These are phyloP conservation scores for Calocybe cyanea DNA, from an alignment of 768 basidiomycete genomes.

Conservation along the genomic window DNA sequence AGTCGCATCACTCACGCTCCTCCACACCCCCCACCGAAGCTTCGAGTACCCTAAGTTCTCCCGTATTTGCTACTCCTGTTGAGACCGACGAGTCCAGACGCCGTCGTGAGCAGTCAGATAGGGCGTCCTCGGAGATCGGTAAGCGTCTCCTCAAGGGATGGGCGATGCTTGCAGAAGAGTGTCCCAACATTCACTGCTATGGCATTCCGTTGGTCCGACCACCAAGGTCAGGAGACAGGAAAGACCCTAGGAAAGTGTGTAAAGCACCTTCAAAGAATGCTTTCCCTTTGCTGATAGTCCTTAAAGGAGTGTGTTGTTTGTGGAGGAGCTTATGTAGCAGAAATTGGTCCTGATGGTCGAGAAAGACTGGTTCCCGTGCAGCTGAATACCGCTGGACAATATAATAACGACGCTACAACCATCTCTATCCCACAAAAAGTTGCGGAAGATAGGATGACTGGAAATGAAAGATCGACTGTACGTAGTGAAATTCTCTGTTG, in stretches of 20 bases:
- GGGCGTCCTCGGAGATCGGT: slow-evolving; percentile 76
- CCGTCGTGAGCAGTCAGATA: slow-evolving; percentile 78
- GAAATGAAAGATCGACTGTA: slow-evolving; percentile 7
- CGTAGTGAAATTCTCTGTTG: neutral
- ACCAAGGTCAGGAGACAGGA: slow-evolving; percentile 56
- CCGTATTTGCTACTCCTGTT: slow-evolving; percentile 57
- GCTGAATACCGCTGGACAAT: neutral
- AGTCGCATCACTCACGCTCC: slow-evolving; percentile 52
- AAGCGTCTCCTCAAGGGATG: slow-evolving; percentile 75
- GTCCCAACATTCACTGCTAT: slow-evolving; percentile 63
- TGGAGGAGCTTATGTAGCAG: slow-evolving; percentile 51
- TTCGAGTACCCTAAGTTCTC: slow-evolving; percentile 57
- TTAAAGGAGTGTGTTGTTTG: slow-evolving; percentile 78
- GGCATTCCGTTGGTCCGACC: slow-evolving; percentile 83
- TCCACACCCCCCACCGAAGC: slow-evolving; percentile 81
- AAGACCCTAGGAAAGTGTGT: slow-evolving; percentile 64
- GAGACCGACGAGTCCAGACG: slow-evolving; percentile 64
- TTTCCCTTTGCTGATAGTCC: slow-evolving; percentile 1
- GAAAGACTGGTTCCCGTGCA: slow-evolving; percentile 36
- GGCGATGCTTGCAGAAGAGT: slow-evolving; percentile 90
- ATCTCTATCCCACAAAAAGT: slow-evolving; percentile 1
- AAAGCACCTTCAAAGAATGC: neutral
- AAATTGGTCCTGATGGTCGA: slow-evolving; percentile 47
- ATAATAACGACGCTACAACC: neutral
- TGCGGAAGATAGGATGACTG: neutral